Evolutionary conservation across 2,329 filamentous ascomycete genomes (phyloP).

Genomic region (Aspergillus vadensis): DNA sequence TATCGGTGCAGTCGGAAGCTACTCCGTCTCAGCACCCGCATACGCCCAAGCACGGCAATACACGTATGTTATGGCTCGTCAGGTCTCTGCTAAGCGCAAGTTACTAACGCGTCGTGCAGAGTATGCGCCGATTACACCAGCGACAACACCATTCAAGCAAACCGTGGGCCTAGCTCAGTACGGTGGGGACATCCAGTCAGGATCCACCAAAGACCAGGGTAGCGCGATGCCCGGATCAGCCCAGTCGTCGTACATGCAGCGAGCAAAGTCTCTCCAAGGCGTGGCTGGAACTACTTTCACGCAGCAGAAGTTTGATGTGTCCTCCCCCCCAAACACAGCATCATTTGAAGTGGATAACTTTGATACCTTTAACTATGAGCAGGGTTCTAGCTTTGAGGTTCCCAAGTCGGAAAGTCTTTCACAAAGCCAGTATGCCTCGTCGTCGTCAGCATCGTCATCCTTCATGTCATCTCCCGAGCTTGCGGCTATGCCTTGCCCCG

Average conservation of each 20-base stretch:
- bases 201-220: conserved; percentile 43
- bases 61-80: conserved; percentile 51
- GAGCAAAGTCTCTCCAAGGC: conserved; percentile 52
- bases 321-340: conserved; percentile 60
- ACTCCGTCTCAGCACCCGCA: conserved; percentile 53
- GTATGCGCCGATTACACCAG: conserved; percentile 68
- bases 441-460: conserved; percentile 50
- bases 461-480: conserved; percentile 58
- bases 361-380: conserved; percentile 59
- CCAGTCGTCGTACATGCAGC: conserved; percentile 46
- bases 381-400: conserved; percentile 33
- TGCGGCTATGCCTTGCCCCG: conserved; percentile 44
- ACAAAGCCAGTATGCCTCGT: conserved; percentile 46
- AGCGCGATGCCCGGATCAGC: conserved; percentile 36
- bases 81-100: not conserved
- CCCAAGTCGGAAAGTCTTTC: conserved; percentile 27
- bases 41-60: conserved; percentile 64
- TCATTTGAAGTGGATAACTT: conserved; percentile 50
- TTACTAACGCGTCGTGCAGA: conserved; percentile 44
- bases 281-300: conserved; percentile 34
- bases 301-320: conserved; percentile 48
- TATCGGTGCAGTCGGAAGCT: conserved; percentile 43
- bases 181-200: conserved; percentile 42
- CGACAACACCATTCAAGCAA: conserved; percentile 59
- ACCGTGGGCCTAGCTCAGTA: conserved; percentile 41